Conservation (phyloP, 257 asterid genomes). For the Scutellaria barbata region DNA sequence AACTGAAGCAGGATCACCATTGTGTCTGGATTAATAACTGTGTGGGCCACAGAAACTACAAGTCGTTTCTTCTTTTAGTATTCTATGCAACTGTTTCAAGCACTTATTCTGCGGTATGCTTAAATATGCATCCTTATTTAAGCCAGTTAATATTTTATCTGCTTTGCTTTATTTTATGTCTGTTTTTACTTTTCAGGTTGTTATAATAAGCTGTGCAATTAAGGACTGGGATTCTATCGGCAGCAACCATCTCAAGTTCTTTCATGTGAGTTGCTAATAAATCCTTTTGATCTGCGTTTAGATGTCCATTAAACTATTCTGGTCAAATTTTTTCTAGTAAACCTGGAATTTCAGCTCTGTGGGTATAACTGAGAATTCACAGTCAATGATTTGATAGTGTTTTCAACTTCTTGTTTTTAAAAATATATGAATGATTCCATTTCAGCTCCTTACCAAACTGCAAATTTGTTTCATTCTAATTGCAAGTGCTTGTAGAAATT, state of each 20-base stretch:
- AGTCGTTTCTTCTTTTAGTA: conserved; percentile 67
- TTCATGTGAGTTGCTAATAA: conserved; percentile 61
- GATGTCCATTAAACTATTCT: conserved; percentile 9
- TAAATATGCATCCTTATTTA: conserved; percentile 17
- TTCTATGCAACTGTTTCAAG: conserved; percentile 72
- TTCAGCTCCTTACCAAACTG: conserved; percentile 18
- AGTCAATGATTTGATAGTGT: too few relatives aligned
- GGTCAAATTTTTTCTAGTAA: not conserved
- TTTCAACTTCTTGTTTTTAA: too few relatives aligned
- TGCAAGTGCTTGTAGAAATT: conserved; percentile 2
- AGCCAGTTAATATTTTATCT: conserved; percentile 16
- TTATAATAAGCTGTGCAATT: conserved; percentile 48
- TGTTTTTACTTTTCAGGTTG: conserved; percentile 46
- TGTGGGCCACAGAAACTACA: conserved; percentile 88
- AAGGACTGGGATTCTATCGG: conserved; percentile 50
- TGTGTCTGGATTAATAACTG: conserved; percentile 94
- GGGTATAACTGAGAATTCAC: conserved; percentile 4
- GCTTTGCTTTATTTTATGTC: conserved; percentile 20
- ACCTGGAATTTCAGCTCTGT: not conserved
- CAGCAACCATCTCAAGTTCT: conserved; percentile 47
- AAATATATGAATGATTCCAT: not conserved
- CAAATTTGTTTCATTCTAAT: not conserved
- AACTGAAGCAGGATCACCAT: conserved; percentile 80
- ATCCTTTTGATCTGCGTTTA: conserved; percentile 6
- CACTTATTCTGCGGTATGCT: conserved; percentile 68